These are phyloP conservation scores for Chytriomyces sp. DNA, from an alignment of 192 early-diverging fungal species.

Conservation along the genomic window DNA sequence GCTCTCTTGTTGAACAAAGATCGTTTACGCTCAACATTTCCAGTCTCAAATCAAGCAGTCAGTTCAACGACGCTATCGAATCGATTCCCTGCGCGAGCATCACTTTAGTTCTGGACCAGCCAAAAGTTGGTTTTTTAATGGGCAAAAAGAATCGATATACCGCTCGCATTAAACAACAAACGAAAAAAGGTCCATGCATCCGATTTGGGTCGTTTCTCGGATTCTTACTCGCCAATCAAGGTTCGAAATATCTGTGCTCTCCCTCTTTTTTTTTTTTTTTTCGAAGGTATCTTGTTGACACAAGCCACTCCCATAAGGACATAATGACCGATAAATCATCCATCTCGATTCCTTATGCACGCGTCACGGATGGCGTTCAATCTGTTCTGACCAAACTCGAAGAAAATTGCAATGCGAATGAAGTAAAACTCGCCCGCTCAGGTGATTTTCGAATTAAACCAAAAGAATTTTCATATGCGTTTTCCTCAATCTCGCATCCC, in stretches of 20 bases:
- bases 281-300: background rate
- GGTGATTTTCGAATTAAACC: no score
- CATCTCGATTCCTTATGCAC: conserved; percentile 15
- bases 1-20: background rate
- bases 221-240: background rate
- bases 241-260: background rate
- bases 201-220: conserved; percentile 18
- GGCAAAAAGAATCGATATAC: background rate
- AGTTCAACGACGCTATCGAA: conserved; percentile 3
- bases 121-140: background rate
- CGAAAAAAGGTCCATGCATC: conserved; percentile 12
- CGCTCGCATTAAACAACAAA: background rate
- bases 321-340: background rate
- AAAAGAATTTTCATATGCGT: no score
- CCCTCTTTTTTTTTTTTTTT: background rate
- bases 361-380: background rate
- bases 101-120: background rate
- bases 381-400: no score
- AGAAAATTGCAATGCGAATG: no score
- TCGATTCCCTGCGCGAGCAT: conserved; percentile 6
- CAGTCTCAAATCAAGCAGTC: background rate
- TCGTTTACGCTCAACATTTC: background rate
- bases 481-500: no score
- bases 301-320: conserved; percentile 1
- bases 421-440: no score